Conservation (phyloP, 495 filamentous ascomycete species). For the Neurospora sp. region DNA sequence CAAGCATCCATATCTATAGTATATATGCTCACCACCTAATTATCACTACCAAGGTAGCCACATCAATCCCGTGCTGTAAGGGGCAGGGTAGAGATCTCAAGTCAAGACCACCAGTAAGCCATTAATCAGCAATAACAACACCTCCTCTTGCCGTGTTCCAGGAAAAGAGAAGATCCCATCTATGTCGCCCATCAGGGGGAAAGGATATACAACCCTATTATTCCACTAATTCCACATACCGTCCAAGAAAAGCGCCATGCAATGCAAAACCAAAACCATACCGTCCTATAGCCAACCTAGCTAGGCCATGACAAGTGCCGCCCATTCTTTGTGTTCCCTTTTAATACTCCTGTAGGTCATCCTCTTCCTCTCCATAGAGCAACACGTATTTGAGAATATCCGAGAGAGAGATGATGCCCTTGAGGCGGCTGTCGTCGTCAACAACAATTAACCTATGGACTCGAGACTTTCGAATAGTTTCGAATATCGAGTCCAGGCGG, state of each 20-base stretch:
- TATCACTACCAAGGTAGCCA: not conserved
- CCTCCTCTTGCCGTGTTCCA: not conserved
- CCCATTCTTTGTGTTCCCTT: not conserved
- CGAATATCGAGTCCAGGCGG: constrained; percentile 87
- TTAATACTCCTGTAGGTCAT: constrained; percentile 24
- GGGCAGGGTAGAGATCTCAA: not conserved
- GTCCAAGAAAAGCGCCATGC: constrained; percentile 3
- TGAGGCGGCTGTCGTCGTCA: constrained; percentile 73
- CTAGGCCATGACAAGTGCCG: not conserved
- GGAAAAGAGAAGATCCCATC: constrained; percentile 12
- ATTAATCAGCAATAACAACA: not conserved
- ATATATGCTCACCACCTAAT: not conserved
- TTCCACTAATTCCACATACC: constrained; percentile 16
- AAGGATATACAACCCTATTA: constrained; percentile 22
- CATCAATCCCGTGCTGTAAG: not conserved
- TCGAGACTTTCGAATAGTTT: constrained; percentile 87
- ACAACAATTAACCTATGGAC: constrained; percentile 91
- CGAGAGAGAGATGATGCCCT: constrained; percentile 85
- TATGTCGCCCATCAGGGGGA: constrained; percentile 9
- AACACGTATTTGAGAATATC: constrained; percentile 96
- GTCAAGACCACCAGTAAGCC: not conserved
- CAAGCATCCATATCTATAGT: not conserved
- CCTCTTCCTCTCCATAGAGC: constrained; percentile 68
- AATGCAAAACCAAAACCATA: not conserved
- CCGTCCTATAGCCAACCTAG: not conserved